Percentiles rank a stretch among this genome's conserved stretches.
Evolutionary conservation across 2,329 filamentous ascomycete species (phyloP).

Genomic region (Cryoendolithus antarcticus): DNA sequence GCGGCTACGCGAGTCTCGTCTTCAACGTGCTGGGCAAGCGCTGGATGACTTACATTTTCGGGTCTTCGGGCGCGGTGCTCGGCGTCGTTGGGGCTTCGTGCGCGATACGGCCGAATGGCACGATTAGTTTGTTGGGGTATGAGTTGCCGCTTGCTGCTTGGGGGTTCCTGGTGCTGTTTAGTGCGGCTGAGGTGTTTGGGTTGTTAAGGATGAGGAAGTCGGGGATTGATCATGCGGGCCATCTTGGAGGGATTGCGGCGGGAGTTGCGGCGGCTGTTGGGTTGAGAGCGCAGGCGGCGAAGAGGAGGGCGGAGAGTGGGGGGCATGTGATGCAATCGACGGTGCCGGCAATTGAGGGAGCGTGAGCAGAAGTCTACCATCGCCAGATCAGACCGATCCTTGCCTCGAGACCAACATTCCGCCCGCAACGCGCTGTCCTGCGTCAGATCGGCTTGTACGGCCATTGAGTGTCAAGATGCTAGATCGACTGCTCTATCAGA

Average conservation of each 20-base stretch:
- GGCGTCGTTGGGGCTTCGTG: slow-evolving; percentile 49
- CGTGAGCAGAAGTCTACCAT: too few species aligned
- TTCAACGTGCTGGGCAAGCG: slow-evolving; percentile 31
- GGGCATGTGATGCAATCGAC: not conserved
- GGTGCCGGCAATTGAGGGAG: too few species aligned
- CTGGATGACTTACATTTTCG: slow-evolving; percentile 43
- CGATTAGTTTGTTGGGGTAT: slow-evolving; percentile 16
- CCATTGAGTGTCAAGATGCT: too few species aligned
- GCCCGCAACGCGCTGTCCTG: too few species aligned
- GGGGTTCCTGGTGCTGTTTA: slow-evolving; percentile 27
- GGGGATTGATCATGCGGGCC: slow-evolving; percentile 23
- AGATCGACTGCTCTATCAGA: too few species aligned
- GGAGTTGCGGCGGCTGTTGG: slow-evolving; percentile 11
- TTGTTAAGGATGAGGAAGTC: slow-evolving; percentile 12
- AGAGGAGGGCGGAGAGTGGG: not conserved
- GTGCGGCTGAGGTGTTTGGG: slow-evolving; percentile 14
- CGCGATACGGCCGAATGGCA: slow-evolving; percentile 25
- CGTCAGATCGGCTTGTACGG: too few species aligned
- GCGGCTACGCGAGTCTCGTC: slow-evolving; percentile 46
- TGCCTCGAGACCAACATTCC: too few species aligned
- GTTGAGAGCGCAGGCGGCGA: too few species aligned
- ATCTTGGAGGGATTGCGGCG: slow-evolving; percentile 22
- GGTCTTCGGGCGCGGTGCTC: slow-evolving; percentile 54
- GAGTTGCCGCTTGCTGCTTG: slow-evolving; percentile 23
- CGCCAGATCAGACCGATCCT: too few species aligned